Conservation (phyloP, 306 rosid genomes). For the Ormosia semicastrata region DNA sequence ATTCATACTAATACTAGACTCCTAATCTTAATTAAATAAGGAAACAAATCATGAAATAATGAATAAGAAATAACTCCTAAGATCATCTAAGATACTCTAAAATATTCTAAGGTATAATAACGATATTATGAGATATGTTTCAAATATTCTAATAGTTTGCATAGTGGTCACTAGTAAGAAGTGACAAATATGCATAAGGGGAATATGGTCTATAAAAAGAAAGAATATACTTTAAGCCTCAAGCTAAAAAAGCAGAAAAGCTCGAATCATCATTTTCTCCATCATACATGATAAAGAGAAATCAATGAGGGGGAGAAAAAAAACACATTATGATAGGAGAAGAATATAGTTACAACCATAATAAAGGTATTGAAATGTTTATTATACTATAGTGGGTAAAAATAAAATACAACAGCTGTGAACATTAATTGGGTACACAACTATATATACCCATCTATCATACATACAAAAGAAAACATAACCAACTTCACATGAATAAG, state of each 20-base stretch:
- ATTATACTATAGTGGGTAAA: neutral
- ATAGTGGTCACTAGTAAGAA: neutral
- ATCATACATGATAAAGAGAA: conserved; percentile 1
- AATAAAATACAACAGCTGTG: conserved; percentile 18
- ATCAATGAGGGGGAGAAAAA: neutral
- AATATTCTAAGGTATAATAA: no score
- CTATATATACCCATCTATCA: neutral
- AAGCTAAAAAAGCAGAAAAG: neutral
- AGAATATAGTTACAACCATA: neutral
- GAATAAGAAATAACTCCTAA: no score
- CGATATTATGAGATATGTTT: no score
- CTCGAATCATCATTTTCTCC: neutral
- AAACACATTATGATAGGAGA: neutral
- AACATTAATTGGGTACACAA: conserved; percentile 12
- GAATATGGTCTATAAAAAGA: neutral
- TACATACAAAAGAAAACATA: conserved; percentile 24
- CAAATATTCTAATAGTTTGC: neutral
- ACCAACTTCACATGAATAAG: conserved; percentile 16
- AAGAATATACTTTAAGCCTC: neutral
- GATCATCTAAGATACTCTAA: no score
- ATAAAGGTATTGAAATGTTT: neutral
- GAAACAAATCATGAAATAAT: no score
- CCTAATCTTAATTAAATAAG: no score
- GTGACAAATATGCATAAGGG: neutral
- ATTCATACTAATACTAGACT: no score